Percentiles rank a stretch among this genome's conserved stretches.
These are phyloP conservation scores for Cystofilobasidium bisporidii DNA, from an alignment of 768 basidiomycete genomes.

Conservation along the genomic window DNA sequence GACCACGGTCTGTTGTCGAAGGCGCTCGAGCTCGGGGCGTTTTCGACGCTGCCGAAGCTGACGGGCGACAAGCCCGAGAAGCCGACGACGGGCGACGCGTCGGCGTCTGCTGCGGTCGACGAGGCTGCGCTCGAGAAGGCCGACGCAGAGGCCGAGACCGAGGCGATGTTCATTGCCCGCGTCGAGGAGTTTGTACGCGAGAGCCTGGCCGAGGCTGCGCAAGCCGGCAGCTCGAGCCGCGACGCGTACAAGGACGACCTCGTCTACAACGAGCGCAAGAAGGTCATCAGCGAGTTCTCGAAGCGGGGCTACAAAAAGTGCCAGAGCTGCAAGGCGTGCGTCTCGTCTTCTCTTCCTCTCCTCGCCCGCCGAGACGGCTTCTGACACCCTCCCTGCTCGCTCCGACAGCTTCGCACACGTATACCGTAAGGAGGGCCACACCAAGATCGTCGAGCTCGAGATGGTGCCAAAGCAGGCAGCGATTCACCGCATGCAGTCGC, in stretches of 20 bases:
- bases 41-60: slow-evolving; percentile 44
- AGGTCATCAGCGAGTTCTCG: slow-evolving; percentile 69
- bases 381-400: slow-evolving; percentile 11
- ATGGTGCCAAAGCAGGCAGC: slow-evolving; percentile 68
- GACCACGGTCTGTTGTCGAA: slow-evolving; percentile 81
- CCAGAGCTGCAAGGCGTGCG: slow-evolving; percentile 67
- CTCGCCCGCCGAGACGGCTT: background rate
- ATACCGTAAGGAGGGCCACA: slow-evolving; percentile 85
- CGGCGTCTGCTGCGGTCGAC: slow-evolving; percentile 43
- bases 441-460: slow-evolving; percentile 90
- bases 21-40: slow-evolving; percentile 63
- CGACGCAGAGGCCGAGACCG: slow-evolving; percentile 32
- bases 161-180: slow-evolving; percentile 34
- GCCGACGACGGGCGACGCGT: slow-evolving; percentile 37
- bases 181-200: slow-evolving; percentile 35
- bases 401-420: slow-evolving; percentile 60
- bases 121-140: slow-evolving; percentile 42
- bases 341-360: slow-evolving; percentile 27
- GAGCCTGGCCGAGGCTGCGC: slow-evolving; percentile 49
- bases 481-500: slow-evolving; percentile 46
- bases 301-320: slow-evolving; percentile 64
- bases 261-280: slow-evolving; percentile 78
- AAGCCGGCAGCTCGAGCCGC: slow-evolving; percentile 54
- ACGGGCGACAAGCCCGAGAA: slow-evolving; percentile 9
- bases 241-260: slow-evolving; percentile 81